Conservation (phyloP, 768 basidiomycete species). For the Leucogyrophana mollusca region DNA sequence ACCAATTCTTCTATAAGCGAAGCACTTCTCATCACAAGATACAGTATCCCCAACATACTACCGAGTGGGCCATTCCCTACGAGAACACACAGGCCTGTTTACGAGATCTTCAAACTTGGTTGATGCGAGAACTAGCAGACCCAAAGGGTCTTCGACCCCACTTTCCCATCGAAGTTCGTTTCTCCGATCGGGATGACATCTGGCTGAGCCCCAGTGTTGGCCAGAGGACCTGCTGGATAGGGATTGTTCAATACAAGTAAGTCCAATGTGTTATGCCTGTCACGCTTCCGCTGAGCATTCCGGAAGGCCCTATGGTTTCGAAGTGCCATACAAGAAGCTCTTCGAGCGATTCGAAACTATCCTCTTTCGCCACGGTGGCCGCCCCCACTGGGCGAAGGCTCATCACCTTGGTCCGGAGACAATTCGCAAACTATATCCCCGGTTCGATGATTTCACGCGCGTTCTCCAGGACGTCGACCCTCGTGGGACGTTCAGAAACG, state of each 20-base stretch:
- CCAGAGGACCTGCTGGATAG: constrained; percentile 86
- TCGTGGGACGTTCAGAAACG: constrained; percentile 76
- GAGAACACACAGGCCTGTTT: constrained; percentile 65
- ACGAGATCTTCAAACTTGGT: constrained; percentile 66
- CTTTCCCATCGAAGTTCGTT: constrained; percentile 91
- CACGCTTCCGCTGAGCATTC: constrained; percentile 4
- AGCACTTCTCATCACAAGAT: constrained; percentile 9
- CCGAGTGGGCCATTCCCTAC: constrained; percentile 92
- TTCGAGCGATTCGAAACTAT: constrained; percentile 79
- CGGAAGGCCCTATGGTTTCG: constrained; percentile 78
- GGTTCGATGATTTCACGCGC: constrained; percentile 71
- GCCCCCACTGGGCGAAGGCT: constrained; percentile 97
- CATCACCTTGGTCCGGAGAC: constrained; percentile 67
- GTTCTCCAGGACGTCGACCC: constrained; percentile 75
- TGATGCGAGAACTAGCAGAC: constrained; percentile 62
- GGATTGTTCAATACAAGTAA: constrained; percentile 96
- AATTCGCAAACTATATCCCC: constrained; percentile 73
- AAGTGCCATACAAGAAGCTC: constrained; percentile 76
- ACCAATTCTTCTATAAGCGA: not conserved
- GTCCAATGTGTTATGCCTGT: constrained; percentile 24
- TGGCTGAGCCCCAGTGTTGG: constrained; percentile 91
- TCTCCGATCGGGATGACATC: constrained; percentile 85
- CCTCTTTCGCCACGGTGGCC: constrained; percentile 64
- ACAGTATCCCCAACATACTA: constrained; percentile 90
- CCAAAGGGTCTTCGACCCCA: constrained; percentile 81